Evolutionary conservation across 2,329 filamentous ascomycete genomes (phyloP).

Genomic region (Amylocarpus encephaloides): DNA sequence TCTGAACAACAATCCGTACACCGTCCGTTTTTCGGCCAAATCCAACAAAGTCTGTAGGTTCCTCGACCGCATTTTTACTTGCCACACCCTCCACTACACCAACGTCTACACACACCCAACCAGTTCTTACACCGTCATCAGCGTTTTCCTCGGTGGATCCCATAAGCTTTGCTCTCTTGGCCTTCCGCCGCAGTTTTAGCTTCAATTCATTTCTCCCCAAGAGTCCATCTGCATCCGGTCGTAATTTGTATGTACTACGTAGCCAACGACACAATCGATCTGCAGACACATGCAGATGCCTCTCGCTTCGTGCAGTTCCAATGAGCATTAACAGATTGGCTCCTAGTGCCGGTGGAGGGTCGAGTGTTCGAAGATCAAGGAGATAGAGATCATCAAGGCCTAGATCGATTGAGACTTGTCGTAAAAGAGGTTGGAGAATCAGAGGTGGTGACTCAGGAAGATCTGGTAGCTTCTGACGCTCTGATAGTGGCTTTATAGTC

Average conservation of each 20-base stretch:
- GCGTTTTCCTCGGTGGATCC: constrained; percentile 58
- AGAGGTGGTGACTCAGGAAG: constrained; percentile 56
- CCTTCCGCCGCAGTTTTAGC: constrained; percentile 73
- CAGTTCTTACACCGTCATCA: constrained; percentile 85
- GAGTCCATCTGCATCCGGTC: constrained; percentile 77
- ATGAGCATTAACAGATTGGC: constrained; percentile 89
- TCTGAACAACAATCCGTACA: constrained; percentile 61
- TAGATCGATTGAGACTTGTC: constrained; percentile 76
- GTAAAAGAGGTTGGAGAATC: constrained; percentile 64
- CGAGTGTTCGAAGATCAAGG: constrained; percentile 75
- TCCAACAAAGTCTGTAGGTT: constrained; percentile 51
- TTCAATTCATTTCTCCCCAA: constrained; percentile 88
- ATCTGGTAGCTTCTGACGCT: constrained; percentile 52
- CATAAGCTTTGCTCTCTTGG: constrained; percentile 73
- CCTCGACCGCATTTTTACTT: constrained; percentile 36
- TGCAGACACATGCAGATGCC: constrained; percentile 85
- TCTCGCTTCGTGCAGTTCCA: constrained; percentile 83
- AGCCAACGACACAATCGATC: constrained; percentile 87
- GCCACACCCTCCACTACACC: constrained; percentile 59
- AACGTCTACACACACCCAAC: constrained; percentile 93
- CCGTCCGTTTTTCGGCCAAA: constrained; percentile 39
- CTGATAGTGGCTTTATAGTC: constrained; percentile 37
- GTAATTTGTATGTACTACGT: constrained; percentile 62
- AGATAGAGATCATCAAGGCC: constrained; percentile 77
- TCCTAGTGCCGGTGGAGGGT: constrained; percentile 82